Base-by-base conservation (phyloP, 768 basidiomycete genomes). In the Pleurotus sapidus region DNA sequence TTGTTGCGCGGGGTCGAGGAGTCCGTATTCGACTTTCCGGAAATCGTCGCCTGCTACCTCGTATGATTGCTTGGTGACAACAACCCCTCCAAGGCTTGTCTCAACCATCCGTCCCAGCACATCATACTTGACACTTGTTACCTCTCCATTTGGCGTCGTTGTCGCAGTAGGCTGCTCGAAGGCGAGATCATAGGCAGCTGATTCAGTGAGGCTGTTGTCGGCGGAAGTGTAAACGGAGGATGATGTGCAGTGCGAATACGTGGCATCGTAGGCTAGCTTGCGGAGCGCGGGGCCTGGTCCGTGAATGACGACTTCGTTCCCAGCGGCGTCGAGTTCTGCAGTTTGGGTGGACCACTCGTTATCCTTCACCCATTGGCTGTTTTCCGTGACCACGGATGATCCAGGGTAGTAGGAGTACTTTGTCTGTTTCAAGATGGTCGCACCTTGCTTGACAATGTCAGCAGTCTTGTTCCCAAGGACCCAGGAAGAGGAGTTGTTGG, bases 121-220 rank as follows among this genome's bases (percentile, higher is more conserved):
- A 24, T 54, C 51, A n/a, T 54, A 54, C 14, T 17, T 40, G 18
- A 54, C 18, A 18, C 20, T 20, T 11, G 51, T 54, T 5, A 54
- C 51, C 37, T 54, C 51, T n/a, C 51, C 51, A n/a, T 54, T 54
- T 4, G 51, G 51, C 18, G 51, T 18, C 24, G 51, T 54, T 8
- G 51, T 40, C 6, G 39, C n/a, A 8, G n/a, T 54, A 24, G 51
- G 51, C n/a, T 42, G 18, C 6, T n/a, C 37, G 18, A 39, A 38
- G n/a, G n/a, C 17, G 23, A 54, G 20, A 24, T 54, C 51, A 37
- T 54, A 54, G 4, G 51, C 40, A 18, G 51, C 51, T 8, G 38
- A 39, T 24, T 54, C 51, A 11, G 8, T 20, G 2, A 54, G n/a
- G 39, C 20, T 23, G 12, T n/a, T n/a, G 20, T 39, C n/a, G 37